A percentile compares a stretch with the other conserved stretches of the same genome.
Evolutionary conservation across 805 yeast species (phyloP).

Genomic region (Kodamaea kakaduensis): DNA sequence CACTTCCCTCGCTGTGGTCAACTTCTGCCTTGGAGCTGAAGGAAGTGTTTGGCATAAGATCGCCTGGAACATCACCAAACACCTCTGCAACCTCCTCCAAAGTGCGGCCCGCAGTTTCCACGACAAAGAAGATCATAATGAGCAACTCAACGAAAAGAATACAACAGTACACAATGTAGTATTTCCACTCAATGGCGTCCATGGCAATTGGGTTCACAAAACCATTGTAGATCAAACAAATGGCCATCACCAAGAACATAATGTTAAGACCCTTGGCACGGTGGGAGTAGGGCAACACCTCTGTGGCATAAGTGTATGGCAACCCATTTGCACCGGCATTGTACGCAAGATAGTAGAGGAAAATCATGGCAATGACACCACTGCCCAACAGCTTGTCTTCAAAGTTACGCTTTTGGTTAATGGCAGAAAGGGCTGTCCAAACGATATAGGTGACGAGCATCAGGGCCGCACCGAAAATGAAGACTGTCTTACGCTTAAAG

Average conservation of each 20-base stretch:
- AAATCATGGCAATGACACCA: constrained; percentile 51
- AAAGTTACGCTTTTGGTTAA: constrained; percentile 26
- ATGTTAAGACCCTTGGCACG: constrained; percentile 41
- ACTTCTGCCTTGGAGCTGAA: too few species aligned
- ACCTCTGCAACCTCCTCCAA: constrained; percentile 42
- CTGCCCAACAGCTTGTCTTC: constrained; percentile 37
- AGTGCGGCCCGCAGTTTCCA: constrained; percentile 42
- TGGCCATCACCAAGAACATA: constrained; percentile 19
- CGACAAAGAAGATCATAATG: constrained; percentile 31
- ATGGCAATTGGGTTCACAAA: constrained; percentile 32
- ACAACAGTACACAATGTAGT: constrained; percentile 40
- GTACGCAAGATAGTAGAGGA: constrained; percentile 42
- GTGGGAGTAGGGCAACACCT: constrained; percentile 34
- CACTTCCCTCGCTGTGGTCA: too few species aligned
- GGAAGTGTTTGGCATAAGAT: too few species aligned
- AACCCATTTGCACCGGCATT: constrained; percentile 43
- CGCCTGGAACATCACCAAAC: constrained; percentile 32
- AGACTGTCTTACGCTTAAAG: constrained; percentile 35
- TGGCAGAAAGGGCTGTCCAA: constrained; percentile 25
- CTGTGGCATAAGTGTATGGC: constrained; percentile 45
- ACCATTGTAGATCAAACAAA: constrained; percentile 22
- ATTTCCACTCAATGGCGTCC: constrained; percentile 41
- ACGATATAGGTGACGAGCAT: constrained; percentile 24
- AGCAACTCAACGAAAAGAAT: constrained; percentile 26
- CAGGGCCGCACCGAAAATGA: constrained; percentile 28